These are phyloP conservation scores for Phytophthora litchii DNA, from an alignment of 352 stramenopile genomes.

Conservation along the genomic window DNA sequence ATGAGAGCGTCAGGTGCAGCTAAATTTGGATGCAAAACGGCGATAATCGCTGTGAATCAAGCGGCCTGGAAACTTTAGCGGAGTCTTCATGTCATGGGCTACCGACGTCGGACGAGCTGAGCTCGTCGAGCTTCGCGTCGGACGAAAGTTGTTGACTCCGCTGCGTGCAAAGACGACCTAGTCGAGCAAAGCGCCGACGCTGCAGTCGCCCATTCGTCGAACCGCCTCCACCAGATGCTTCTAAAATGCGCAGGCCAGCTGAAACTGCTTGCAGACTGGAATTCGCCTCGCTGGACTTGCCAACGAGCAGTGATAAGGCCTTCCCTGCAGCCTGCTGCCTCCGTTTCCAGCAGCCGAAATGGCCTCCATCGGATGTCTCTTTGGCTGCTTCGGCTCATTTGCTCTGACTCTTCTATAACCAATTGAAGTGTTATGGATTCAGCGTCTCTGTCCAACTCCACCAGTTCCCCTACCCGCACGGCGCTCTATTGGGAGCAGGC, in stretches of 20 bases:
- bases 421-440: slow-evolving; percentile 19
- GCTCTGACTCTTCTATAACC: slow-evolving; percentile 8
- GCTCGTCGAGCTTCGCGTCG: too few relatives aligned
- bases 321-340: neutral
- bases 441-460: slow-evolving; percentile 18
- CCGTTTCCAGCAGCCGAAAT: slow-evolving; percentile 9
- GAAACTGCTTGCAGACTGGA: slow-evolving; percentile 18
- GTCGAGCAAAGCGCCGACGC: neutral
- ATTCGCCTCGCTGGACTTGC: slow-evolving; percentile 6
- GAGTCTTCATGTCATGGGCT: neutral
- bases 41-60: slow-evolving; percentile 2
- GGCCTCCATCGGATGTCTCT: slow-evolving; percentile 1
- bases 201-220: slow-evolving; percentile 20
- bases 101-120: neutral
- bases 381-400: slow-evolving; percentile 3
- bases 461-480: slow-evolving; percentile 9
- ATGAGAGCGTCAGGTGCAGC: slow-evolving; percentile 6
- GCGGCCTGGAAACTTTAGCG: neutral
- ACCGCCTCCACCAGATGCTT: slow-evolving; percentile 23
- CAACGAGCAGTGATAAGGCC: neutral
- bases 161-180: slow-evolving; percentile 9
- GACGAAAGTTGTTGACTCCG: neutral
- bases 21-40: slow-evolving; percentile 13
- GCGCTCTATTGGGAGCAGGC: slow-evolving; percentile 11
- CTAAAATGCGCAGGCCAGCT: slow-evolving; percentile 13